phyloP scores from a whole-genome alignment of 2,329 filamentous ascomycete genomes.

The Monosporascus sp. region DNA sequence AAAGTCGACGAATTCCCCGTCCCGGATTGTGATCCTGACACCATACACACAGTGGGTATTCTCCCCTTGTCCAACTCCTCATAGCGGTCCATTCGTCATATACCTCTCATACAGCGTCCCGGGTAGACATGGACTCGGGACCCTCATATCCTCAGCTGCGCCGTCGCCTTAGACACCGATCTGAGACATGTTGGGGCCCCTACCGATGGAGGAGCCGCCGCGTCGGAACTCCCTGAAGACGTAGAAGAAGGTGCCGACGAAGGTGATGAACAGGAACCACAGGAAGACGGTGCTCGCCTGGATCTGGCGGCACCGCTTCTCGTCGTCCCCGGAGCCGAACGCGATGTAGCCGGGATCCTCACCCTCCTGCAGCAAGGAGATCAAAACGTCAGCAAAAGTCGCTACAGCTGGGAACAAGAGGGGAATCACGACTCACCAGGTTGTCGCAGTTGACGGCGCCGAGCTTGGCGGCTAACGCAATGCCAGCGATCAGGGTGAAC shows the following conservation, averaged over 20 bases:
- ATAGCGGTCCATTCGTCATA: neutral
- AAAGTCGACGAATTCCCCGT: neutral
- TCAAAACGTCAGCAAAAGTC: neutral
- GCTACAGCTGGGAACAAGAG: neutral
- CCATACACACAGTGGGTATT: neutral
- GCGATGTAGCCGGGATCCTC: constrained; percentile 52
- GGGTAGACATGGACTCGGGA: neutral
- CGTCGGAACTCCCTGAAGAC: constrained; percentile 49
- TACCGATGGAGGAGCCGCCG: constrained; percentile 38
- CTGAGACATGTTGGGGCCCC: constrained; percentile 51
- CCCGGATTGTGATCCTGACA: neutral
- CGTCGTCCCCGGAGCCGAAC: constrained; percentile 53
- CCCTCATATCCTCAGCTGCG: neutral
- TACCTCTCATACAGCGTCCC: neutral
- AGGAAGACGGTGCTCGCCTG: constrained; percentile 72
- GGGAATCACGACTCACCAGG: constrained; percentile 35
- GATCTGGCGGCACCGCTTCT: constrained; percentile 67
- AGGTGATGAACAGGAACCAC: constrained; percentile 70
- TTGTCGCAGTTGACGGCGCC: constrained; percentile 64
- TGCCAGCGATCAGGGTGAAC: constrained; percentile 66
- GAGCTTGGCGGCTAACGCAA: constrained; percentile 68
- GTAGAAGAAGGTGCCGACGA: constrained; percentile 53
- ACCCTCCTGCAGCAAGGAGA: constrained; percentile 29
- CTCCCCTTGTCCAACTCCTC: neutral
- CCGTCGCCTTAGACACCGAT: constrained; percentile 38